These are phyloP conservation scores for Hypoxylon sp. DNA, from an alignment of 2,329 filamentous ascomycete genomes.

Conservation along the genomic window DNA sequence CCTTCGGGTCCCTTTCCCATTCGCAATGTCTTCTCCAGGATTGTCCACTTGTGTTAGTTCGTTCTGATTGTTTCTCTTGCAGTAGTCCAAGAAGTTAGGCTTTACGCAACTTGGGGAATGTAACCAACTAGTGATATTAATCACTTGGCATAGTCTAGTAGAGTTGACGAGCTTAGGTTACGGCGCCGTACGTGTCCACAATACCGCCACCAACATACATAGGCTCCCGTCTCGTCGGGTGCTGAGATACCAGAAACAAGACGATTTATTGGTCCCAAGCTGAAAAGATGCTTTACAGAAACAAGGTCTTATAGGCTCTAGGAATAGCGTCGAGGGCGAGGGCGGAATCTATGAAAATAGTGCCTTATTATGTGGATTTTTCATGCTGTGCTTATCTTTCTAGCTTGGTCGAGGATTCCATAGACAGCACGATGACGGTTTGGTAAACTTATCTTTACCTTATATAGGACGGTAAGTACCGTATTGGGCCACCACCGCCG, in stretches of 20 bases:
- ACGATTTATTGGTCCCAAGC: slow-evolving; percentile 12
- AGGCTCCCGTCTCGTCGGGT: slow-evolving; percentile 11
- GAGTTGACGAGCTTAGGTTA: slow-evolving; percentile 18
- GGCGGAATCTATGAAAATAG: slow-evolving; percentile 24
- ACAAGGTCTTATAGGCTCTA: slow-evolving; percentile 12
- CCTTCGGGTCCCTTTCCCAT: slow-evolving; percentile 22
- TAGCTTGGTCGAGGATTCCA: slow-evolving; percentile 28
- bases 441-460: slow-evolving; percentile 32
- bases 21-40: slow-evolving; percentile 18
- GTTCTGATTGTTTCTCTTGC: slow-evolving; percentile 24
- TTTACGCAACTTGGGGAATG: background rate
- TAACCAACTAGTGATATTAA: slow-evolving; percentile 14
- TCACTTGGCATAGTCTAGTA: slow-evolving; percentile 28
- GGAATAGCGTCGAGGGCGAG: slow-evolving; percentile 26
- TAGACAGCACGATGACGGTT: slow-evolving; percentile 23
- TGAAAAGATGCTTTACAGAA: slow-evolving; percentile 12
- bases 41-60: slow-evolving; percentile 21
- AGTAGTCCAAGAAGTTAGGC: slow-evolving; percentile 11
- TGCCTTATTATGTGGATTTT: slow-evolving; percentile 15
- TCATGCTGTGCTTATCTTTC: slow-evolving; percentile 30
- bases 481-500: slow-evolving; percentile 31
- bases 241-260: slow-evolving; percentile 2
- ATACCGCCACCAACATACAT: slow-evolving; percentile 25
- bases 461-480: slow-evolving; percentile 27
- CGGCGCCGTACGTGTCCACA: slow-evolving; percentile 10